phyloP scores from a whole-genome alignment of 768 basidiomycete genomes.

The Agrocybe chaxingu region DNA sequence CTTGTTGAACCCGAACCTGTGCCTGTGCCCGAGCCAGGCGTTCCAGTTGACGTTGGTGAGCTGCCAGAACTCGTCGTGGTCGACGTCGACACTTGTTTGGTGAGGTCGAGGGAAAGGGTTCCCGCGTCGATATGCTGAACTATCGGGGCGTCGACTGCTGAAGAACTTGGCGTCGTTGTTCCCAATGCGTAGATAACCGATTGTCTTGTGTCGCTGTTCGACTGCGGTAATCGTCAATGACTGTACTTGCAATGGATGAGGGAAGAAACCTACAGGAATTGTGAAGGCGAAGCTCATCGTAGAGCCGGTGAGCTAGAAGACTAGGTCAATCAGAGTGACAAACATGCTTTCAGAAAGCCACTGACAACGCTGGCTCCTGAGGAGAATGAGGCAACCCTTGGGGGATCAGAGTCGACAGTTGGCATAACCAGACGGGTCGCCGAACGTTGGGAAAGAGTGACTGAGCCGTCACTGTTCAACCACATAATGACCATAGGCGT shows the following conservation, averaged over 20 bases:
- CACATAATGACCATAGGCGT: conserved; percentile 75
- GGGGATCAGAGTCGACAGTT: conserved; percentile 48
- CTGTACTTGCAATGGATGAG: neutral
- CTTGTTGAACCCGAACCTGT: conserved; percentile 17
- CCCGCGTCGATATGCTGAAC: conserved; percentile 46
- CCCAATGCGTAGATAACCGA: conserved; percentile 62
- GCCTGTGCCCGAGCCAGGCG: conserved; percentile 7
- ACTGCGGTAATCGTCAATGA: conserved; percentile 25
- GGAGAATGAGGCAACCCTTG: conserved; percentile 43
- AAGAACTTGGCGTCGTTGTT: conserved; percentile 41
- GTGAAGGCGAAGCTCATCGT: conserved; percentile 48
- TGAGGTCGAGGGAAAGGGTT: conserved; percentile 41
- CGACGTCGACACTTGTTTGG: conserved; percentile 28
- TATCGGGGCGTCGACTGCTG: conserved; percentile 41
- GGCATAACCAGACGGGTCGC: conserved; percentile 56
- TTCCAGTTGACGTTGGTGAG: conserved; percentile 11
- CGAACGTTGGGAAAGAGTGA: conserved; percentile 65
- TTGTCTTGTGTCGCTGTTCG: conserved; percentile 36
- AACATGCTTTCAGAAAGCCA: neutral
- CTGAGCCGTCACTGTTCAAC: conserved; percentile 56
- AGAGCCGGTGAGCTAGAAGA: conserved; percentile 34
- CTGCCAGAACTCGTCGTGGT: conserved; percentile 15
- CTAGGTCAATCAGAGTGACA: conserved; percentile 1
- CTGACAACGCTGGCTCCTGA: conserved; percentile 36
- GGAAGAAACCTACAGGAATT: conserved; percentile 38